Evolutionary conservation across 768 basidiomycete genomes (phyloP), one percentile per base, ranked within the genome.

Genomic region (Pisolithus albus): DNA sequence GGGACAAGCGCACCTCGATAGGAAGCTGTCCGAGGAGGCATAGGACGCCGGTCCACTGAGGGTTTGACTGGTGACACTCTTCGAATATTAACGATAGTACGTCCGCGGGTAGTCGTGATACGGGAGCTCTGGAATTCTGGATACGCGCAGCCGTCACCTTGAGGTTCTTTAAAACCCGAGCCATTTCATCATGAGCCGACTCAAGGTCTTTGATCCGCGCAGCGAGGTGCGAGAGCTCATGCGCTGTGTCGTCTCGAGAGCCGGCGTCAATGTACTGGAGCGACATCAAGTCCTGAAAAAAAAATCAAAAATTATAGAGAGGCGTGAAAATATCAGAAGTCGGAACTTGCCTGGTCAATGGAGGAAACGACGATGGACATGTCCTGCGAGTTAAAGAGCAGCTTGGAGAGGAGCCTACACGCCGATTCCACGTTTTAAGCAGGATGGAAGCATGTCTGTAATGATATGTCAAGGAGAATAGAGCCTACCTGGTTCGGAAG

Each of bases 1-100:
- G 65, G 32, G 72, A 68, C 24, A 72, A 50, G 28, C 65, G 66
- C 32, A 67, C 58, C 52, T 67, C 67, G 49, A 67, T 30, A 28
- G 67, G 67, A n/a, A 59, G 60, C 46, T 68, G 66, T 43, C 61
- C 64, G 32, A 68, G 66, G 8, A 65, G 57, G 49, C 58, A 60
- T 41, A 65, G 66, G 13, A 69, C 61, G n/a, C 65, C 65, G 13
- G 57, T 48, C 63, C 67, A 66, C 50, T 66, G 66, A 23, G 64
- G 64, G 40, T 61, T 64, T 24, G 60, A 51, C 51, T 68, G 64
- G 46, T 62, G 59, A 42, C 62, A 64, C 26, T 65, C 65, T 48
- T 67, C 61, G 24, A 67, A 67, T 47, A 67, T 60, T 56, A 67
- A 57, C 37, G 63, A 58, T 32, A 67, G 67, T 24, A 67, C 57